These are phyloP conservation scores for Capronia coronata DNA, from an alignment of 2,329 filamentous ascomycete genomes.

Conservation along the genomic window DNA sequence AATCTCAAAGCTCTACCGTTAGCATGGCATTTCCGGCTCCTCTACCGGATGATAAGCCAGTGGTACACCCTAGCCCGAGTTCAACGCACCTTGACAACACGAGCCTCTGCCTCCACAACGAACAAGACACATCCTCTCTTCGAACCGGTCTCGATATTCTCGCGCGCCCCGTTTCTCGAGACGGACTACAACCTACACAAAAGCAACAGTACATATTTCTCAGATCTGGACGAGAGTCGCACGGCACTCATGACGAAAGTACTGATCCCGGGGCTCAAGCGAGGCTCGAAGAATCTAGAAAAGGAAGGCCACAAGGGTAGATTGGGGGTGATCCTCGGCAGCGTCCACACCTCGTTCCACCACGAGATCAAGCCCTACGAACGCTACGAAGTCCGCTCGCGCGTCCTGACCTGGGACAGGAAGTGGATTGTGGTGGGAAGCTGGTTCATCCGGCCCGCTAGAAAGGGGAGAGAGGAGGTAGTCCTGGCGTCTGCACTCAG, in stretches of 20 bases:
- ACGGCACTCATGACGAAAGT: constrained; percentile 71
- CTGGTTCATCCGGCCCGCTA: constrained; percentile 57
- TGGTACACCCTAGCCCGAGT: constrained; percentile 42
- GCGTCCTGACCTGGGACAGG: constrained; percentile 66
- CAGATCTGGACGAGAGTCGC: constrained; percentile 60
- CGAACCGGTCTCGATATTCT: constrained; percentile 60
- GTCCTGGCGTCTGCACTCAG: constrained; percentile 66
- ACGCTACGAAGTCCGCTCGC: constrained; percentile 66
- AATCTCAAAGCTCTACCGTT: constrained; percentile 72
- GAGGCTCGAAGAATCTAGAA: constrained; percentile 42
- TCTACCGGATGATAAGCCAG: constrained; percentile 53
- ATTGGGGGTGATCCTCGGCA: constrained; percentile 62
- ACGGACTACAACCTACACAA: constrained; percentile 75
- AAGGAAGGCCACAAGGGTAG: constrained; percentile 40
- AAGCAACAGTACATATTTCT: constrained; percentile 51
- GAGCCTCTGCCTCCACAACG: constrained; percentile 23
- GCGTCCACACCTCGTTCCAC: constrained; percentile 67
- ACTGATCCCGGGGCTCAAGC: constrained; percentile 52
- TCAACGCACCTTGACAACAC: constrained; percentile 39
- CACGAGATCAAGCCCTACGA: constrained; percentile 64
- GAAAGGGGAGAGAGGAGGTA: constrained; percentile 42
- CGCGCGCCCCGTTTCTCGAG: constrained; percentile 65
- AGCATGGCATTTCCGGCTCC: constrained; percentile 64
- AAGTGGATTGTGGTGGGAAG: constrained; percentile 76
- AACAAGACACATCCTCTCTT: constrained; percentile 56